Base-by-base conservation (phyloP, 148 eudicot genomes). In the Simmondsia chinensis region DNA sequence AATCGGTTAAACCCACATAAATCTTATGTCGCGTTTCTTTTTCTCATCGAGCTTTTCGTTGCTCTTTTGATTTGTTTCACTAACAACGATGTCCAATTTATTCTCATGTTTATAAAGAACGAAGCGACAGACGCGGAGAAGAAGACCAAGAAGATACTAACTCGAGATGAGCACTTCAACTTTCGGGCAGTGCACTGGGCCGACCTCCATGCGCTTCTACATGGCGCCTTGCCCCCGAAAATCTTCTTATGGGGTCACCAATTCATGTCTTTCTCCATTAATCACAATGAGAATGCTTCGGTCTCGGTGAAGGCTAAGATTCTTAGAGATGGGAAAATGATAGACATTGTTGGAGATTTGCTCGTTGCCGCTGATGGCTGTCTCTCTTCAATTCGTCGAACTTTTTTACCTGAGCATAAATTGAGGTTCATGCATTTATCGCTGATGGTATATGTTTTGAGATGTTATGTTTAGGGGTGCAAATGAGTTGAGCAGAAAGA, bases 361-460 rank as follows among this genome's bases (percentile, higher is more conserved):
- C 82, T 87, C 10, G 50, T 87, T 46, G 96, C 96, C 29, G 96
- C 96, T 14, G 94, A 87, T 64, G 96, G 96, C 4, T 83, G 88
- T 40, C 73, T 76, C 33, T 87, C 96, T 46, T 64, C 80, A 0
- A 68, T 83, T 57, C 79, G 96, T 7, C 51, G 59, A 22, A 43
- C 42, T 17, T 76, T 76, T 50, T 63, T 82, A 36, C 96, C 94
- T 4, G 57, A 70, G 26, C 64, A 74, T 48, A 74, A 75, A 42
- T 45, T 80, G 48, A 82, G 94, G 94, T 87, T 52, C 33, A 69
- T 12, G 7, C 4, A n/a, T n/a, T n/a, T n/a, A n/a, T n/a, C n/a
- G n/a, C n/a, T n/a, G n/a, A n/a, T n/a, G n/a, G n/a, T n/a, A n/a
- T n/a, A n/a, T n/a, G n/a, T n/a, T n/a, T n/a, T n/a, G n/a, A n/a